Base-by-base conservation (phyloP, 768 basidiomycete genomes). In the Agaricus sinodeliciosus region DNA sequence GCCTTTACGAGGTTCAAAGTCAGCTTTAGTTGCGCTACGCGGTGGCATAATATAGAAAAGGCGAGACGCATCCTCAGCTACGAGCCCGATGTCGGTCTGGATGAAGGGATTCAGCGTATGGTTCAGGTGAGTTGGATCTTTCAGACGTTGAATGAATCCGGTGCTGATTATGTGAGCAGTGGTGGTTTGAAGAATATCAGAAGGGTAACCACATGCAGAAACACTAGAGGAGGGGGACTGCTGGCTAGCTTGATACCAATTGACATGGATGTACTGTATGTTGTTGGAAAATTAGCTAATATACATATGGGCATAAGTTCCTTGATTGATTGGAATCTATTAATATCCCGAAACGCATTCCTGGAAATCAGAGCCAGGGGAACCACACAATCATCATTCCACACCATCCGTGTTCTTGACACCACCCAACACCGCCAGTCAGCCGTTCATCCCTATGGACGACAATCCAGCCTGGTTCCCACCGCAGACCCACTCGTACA, bases 21-120 rank as follows among this genome's bases (percentile, higher is more conserved):
- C 22, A 79, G 80, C 16, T 93, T 83, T 65, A 84, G 80, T 48
- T 90, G 86, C 63, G 84, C 83, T 40, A 78, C 78, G 50, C 77
- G 94, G 57, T 97, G 85, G 75, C 88, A 94, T 69, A 95, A 96
- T 63, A 92, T 94, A 43, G 96, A 98, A 70, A 94, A 88, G 72
- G 88, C 95, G 9, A 75, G 94, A 59, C 72, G 93, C 54, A 79
- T 98, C 55, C 72, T 99, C 39, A 94, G 93, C 1, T 99, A 99
- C 68, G 92, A 94, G 66, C 96, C 96, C 0, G 71, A 90, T 54
- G 83, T 95, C 5, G 87, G 93, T 2, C 59, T 98, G 11, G 84
- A 91, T 60, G 94, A 98, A 57, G 96, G 94, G 25, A 77, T 96
- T 46, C 78, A 80, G 69, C 75, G 75, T 57, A 88, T 84, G 67